Evolutionary conservation across 257 asterid species (phyloP), one percentile per base, ranked within the genome.

Genomic region (Cynanchum wilfordii): DNA sequence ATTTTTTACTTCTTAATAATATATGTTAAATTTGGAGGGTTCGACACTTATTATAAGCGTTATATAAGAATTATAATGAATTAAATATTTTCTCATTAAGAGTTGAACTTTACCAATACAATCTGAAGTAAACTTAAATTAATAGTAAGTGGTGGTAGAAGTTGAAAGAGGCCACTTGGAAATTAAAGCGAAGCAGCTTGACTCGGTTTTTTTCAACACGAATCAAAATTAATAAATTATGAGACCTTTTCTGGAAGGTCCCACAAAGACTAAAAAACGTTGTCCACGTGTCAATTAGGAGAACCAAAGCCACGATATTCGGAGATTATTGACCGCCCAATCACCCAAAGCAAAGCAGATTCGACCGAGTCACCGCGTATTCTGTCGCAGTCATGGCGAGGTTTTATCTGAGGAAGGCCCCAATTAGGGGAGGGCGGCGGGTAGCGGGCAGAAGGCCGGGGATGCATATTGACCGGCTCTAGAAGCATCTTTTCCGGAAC

Each of bases 361-460:
- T 6, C 22, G 77, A 44, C 47, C 81, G 79, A 74, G 42, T 66
- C 76, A 58, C 85, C 85, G 85, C 86, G 71, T 79, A 71, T 20
- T 49, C 47, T 66, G n/a, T 13, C 7, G 68, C 27, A 33, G 7
- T 33, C 11, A 2, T 0, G 68, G 11, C 44, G 16, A 57, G 68
- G 75, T 40, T 55, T 54, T 36, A 33, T 63, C 0, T 63, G 47
- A 9, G 59, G 59, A 9, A 54, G 59, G 59, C 11, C 27, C 24
- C 10, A 8, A 20, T 1, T 0, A 11, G 17, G 17, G 52, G 19
- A 47, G 52, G 52, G 51, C 16, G 9, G 38, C n/a, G n/a, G n/a
- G n/a, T n/a, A n/a, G 55, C 5, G 55, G 55, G n/a, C 4, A 5
- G 54, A 17, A 1, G 19, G 54, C 19, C 13, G 56, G 7, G n/a